These are phyloP conservation scores for Cynara cardunculus DNA, from an alignment of 129 eudicot genomes.

Conservation along the genomic window DNA sequence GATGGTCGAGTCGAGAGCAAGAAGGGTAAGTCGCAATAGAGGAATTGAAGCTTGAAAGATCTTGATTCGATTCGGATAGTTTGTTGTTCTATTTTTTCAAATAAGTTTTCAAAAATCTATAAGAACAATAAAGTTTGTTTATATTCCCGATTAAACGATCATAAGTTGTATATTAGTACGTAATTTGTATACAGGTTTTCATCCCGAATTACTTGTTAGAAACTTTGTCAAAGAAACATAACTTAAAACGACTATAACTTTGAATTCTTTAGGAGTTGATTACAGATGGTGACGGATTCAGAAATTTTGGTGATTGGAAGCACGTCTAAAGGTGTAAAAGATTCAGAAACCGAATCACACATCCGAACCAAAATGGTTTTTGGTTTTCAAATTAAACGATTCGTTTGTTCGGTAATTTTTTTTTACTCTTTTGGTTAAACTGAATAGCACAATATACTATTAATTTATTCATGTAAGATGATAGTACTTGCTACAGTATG, in stretches of 20 bases:
- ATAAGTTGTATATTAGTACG: conserved; percentile 15
- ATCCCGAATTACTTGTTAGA: not conserved
- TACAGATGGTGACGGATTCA: too few relatives aligned
- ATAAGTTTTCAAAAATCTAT: conserved; percentile 7
- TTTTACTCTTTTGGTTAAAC: too few relatives aligned
- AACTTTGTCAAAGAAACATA: not conserved
- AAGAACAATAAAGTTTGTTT: conserved; percentile 15
- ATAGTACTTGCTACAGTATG: not conserved
- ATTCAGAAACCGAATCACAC: too few relatives aligned
- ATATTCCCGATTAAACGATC: not conserved
- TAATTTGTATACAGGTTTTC: conserved; percentile 2
- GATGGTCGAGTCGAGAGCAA: conserved; percentile 59
- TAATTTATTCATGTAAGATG: too few relatives aligned
- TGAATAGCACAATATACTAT: too few relatives aligned
- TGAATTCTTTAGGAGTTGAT: not conserved
- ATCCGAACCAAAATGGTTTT: too few relatives aligned
- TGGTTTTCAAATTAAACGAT: too few relatives aligned
- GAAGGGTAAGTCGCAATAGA: conserved; percentile 20
- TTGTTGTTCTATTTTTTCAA: conserved; percentile 19
- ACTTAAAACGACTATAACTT: not conserved
- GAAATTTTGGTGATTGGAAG: too few relatives aligned
- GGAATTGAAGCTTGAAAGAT: not conserved
- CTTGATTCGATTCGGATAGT: not conserved
- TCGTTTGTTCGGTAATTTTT: too few relatives aligned
- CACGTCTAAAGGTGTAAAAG: too few relatives aligned